Evolutionary conservation across 2,329 filamentous ascomycete species (phyloP).

Genomic region (Myriosclerotinia scirpicola): DNA sequence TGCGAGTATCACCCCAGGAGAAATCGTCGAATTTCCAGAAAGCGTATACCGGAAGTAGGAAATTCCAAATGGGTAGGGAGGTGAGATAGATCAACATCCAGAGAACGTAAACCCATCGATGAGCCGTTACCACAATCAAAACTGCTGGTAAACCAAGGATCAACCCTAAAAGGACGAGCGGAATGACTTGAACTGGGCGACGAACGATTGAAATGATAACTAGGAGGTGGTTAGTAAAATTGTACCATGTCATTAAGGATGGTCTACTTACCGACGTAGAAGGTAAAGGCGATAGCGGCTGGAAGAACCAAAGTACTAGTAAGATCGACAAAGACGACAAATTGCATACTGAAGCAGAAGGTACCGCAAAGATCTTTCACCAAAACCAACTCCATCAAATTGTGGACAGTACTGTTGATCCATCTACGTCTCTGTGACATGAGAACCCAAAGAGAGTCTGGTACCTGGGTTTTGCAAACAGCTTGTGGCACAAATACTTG

Average conservation of each 20-base stretch:
- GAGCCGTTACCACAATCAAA: slow-evolving; percentile 89
- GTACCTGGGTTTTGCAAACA: slow-evolving; percentile 97
- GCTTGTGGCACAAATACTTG: slow-evolving; percentile 98
- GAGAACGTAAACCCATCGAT: slow-evolving; percentile 84
- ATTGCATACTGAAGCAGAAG: slow-evolving; percentile 99
- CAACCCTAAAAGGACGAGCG: slow-evolving; percentile 80
- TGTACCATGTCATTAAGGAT: background rate
- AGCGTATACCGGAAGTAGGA: slow-evolving; percentile 87
- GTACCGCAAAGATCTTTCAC: slow-evolving; percentile 96
- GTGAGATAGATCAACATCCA: slow-evolving; percentile 98
- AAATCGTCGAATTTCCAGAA: slow-evolving; percentile 99
- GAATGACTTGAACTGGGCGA: slow-evolving; percentile 79
- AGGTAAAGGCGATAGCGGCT: slow-evolving; percentile 93
- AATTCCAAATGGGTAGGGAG: slow-evolving; percentile 96
- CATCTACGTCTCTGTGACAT: slow-evolving; percentile 93
- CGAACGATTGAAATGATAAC: slow-evolving; percentile 83
- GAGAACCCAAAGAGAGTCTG: slow-evolving; percentile 86
- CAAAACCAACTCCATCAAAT: slow-evolving; percentile 94
- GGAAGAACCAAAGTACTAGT: slow-evolving; percentile 92
- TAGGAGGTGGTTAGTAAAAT: slow-evolving; percentile 42
- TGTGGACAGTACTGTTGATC: slow-evolving; percentile 99
- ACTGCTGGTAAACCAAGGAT: slow-evolving; percentile 93
- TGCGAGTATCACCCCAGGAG: slow-evolving; percentile 96
- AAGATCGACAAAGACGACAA: slow-evolving; percentile 93
- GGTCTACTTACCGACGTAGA: slow-evolving; percentile 79